Evolutionary conservation across 441 rosid genomes (phyloP).

Genomic region (Aquilaria agallochum): DNA sequence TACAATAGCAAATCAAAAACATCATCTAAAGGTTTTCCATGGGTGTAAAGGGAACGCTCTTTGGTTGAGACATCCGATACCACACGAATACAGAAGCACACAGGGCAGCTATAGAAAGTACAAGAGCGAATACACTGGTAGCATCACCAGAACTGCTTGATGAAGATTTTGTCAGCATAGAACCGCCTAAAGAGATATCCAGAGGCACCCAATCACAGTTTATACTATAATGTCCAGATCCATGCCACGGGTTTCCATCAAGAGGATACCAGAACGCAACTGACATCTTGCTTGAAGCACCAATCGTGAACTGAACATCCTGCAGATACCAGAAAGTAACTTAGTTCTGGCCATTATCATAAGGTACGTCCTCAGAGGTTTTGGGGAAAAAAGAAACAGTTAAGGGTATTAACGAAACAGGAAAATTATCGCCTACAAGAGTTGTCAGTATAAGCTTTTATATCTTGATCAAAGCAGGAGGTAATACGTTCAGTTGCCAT

Average conservation of each 20-base stretch:
- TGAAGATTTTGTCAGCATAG: constrained; percentile 25
- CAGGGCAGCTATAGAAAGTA: constrained; percentile 56
- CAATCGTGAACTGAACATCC: constrained; percentile 86
- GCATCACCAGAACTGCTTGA: constrained; percentile 40
- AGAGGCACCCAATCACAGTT: constrained; percentile 78
- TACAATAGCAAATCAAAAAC: neutral
- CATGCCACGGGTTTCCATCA: constrained; percentile 78
- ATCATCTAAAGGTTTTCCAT: constrained; percentile 35
- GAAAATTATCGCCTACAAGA: neutral
- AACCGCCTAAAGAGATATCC: constrained; percentile 51
- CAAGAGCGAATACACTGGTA: constrained; percentile 56
- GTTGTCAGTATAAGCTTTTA: neutral
- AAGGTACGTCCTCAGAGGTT: constrained; percentile 21
- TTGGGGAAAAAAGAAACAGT: neutral
- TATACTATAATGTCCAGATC: constrained; percentile 75
- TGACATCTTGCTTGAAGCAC: constrained; percentile 67
- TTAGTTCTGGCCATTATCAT: neutral
- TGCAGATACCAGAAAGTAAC: constrained; percentile 25
- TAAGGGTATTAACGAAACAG: neutral
- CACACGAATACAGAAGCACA: constrained; percentile 54
- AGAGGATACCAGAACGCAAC: constrained; percentile 95
- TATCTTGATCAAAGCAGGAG: constrained; percentile 1
- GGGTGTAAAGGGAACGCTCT: constrained; percentile 34
- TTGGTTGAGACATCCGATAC: constrained; percentile 37
- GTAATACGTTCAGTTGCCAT: too few species aligned